phyloP scores from a whole-genome alignment of 495 filamentous ascomycete genomes.

The Pyronema domesticum region DNA sequence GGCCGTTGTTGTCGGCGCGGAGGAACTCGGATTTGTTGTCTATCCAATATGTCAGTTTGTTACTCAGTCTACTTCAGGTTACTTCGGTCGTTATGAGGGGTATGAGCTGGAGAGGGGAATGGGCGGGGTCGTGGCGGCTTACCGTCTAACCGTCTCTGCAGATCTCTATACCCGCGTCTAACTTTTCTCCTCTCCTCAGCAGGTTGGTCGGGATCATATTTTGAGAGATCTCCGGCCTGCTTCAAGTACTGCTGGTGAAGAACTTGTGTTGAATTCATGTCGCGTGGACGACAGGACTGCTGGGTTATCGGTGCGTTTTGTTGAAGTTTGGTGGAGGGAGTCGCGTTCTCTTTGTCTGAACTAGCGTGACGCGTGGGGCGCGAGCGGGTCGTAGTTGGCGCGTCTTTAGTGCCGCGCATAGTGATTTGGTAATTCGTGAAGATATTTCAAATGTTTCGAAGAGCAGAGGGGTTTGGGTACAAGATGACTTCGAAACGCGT shows the following conservation, averaged over 20 bases:
- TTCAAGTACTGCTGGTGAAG: constrained; percentile 17
- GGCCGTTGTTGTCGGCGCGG: constrained; percentile 38
- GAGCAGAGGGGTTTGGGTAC: background rate
- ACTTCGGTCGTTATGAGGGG: no score
- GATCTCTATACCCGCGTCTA: constrained; percentile 47
- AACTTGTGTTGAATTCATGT: constrained; percentile 8
- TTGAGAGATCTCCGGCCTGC: constrained; percentile 30
- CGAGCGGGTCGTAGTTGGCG: background rate
- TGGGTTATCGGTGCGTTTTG: background rate
- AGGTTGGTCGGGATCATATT: constrained; percentile 81
- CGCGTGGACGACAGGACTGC: background rate
- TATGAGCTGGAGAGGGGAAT: background rate
- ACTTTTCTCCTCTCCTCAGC: constrained; percentile 55
- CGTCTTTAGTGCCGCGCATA: background rate
- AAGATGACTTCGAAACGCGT: background rate
- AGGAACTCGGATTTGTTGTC: constrained; percentile 55
- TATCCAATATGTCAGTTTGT: constrained; percentile 12
- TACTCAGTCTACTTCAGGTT: background rate
- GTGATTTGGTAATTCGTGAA: background rate
- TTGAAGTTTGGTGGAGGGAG: background rate
- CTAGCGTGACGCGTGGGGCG: constrained; percentile 5
- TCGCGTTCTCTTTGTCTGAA: constrained; percentile 22
- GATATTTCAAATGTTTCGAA: background rate
- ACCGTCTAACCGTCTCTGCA: constrained; percentile 50
- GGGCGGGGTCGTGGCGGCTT: constrained; percentile 8